Conservation (phyloP, 2,329 filamentous ascomycete genomes). For the Sporothrix protearum region DNA sequence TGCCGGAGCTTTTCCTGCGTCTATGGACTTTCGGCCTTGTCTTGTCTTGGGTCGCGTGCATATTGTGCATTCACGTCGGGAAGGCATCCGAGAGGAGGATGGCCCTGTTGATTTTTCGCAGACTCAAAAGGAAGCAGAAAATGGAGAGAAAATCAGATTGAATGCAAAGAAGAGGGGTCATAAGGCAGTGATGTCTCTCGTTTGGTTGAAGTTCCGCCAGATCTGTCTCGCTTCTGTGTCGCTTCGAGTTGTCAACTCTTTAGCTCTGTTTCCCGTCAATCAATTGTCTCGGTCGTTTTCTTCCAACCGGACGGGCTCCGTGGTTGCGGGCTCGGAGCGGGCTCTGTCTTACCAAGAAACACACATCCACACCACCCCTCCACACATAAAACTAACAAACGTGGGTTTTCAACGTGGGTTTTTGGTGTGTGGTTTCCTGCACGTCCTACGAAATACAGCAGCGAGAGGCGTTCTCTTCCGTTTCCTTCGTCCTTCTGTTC, state of each 20-base stretch:
- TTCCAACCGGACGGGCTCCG: not conserved
- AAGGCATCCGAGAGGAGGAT: not conserved
- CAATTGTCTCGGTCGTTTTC: not conserved
- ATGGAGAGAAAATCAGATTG: not conserved
- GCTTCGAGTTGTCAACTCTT: not conserved
- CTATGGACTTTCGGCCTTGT: too few species aligned
- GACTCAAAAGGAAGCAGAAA: not conserved
- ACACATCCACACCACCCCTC: not conserved
- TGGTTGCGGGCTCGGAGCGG: not conserved
- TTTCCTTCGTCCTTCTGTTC: not conserved
- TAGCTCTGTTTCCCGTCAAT: not conserved
- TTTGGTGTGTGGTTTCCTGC: not conserved
- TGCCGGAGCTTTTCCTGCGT: not conserved
- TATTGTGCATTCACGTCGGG: not conserved
- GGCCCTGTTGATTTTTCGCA: too few species aligned
- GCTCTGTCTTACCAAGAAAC: constrained; percentile 4
- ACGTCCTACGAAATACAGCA: not conserved
- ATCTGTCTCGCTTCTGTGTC: not conserved
- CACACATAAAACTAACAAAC: not conserved
- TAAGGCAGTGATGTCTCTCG: not conserved
- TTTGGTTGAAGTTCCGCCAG: not conserved
- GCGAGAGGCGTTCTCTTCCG: not conserved
- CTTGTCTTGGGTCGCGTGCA: not conserved
- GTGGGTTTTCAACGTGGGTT: not conserved
- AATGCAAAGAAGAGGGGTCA: not conserved